These are phyloP conservation scores for Sambucus nigra DNA, from an alignment of 129 eudicot genomes.

Conservation along the genomic window DNA sequence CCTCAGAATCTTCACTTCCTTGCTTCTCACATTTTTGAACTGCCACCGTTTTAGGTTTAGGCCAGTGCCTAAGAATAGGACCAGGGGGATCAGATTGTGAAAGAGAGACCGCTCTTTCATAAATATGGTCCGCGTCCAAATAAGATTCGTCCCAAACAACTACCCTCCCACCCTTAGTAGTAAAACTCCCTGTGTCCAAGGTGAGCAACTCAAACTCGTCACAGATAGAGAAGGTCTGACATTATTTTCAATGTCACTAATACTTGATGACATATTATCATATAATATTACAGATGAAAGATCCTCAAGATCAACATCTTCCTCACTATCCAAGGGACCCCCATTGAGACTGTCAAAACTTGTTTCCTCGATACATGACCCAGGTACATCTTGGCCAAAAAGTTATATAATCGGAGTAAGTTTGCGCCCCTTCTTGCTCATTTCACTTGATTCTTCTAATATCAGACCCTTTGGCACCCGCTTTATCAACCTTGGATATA, in stretches of 20 bases:
- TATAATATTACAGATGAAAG: too few relatives aligned
- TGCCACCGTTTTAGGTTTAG: constrained; percentile 13
- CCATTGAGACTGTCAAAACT: background rate
- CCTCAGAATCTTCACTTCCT: constrained; percentile 20
- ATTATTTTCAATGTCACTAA: background rate
- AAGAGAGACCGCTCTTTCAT: too few relatives aligned
- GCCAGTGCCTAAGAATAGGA: constrained; percentile 38
- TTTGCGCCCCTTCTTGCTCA: constrained; percentile 75
- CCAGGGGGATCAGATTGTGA: too few relatives aligned
- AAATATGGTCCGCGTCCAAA: too few relatives aligned
- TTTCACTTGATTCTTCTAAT: constrained; percentile 67
- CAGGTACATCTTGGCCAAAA: constrained; percentile 4
- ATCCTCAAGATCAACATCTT: too few relatives aligned
- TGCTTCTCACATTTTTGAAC: constrained; percentile 13
- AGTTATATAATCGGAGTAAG: too few relatives aligned
- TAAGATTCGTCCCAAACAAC: constrained; percentile 36
- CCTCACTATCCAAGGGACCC: constrained; percentile 7
- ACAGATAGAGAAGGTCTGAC: too few relatives aligned
- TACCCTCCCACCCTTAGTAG: too few relatives aligned
- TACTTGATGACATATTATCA: background rate
- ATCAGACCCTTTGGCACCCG: constrained; percentile 79
- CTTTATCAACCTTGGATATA: constrained; percentile 76
- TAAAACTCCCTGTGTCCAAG: too few relatives aligned
- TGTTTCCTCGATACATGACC: background rate
- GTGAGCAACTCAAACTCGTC: too few relatives aligned